Base-by-base conservation (phyloP, 495 filamentous ascomycete species). In the Lophiotrema nucula region DNA sequence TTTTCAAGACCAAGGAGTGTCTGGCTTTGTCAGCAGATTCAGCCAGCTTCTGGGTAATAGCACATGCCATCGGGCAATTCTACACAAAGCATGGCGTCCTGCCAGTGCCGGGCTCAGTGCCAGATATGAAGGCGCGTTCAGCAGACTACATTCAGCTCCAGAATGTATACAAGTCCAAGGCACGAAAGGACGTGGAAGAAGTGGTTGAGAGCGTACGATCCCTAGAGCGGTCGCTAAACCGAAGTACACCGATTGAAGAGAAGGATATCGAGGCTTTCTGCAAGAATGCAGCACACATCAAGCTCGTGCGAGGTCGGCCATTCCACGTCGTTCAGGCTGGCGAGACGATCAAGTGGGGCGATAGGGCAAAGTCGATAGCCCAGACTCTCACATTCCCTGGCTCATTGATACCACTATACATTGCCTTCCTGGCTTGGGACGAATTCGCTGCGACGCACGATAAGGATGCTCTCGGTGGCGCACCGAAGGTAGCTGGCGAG, bases 61-160 rank as follows among this genome's bases (percentile, higher is more conserved):
- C 91, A 8, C 77, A 85, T 60, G 92, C 92, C 1, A 78, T 97
- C 60, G 79, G 79, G 33, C 62, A 77, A 26, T 99, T 97, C 73
- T 84, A 92, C 67, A 68, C 73, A 12, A 79, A 77, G 49, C 83
- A 95, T 65, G 73, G 76, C 18, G 79, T 83, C 35, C 80, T 97
- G 4, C 93, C 93, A 18, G 75, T 99, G 0, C 88, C 91, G 2
- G 95, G 93, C 42, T 84, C 86, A 18, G 77, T 97, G 13, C 95
- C 93, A 4, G 93, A 99, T 73, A 99, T 99, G 93, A 99, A 99
- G 74, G 90, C 93, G 26, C 83, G 92, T 70, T 95, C 90, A 18
- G 84, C 81, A 44, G 90, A 95, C 60, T 99, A 99, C 74, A 84
- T 97, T 58, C 78, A 84, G 58, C 79, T 99, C 23, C 93, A 97